phyloP scores from a whole-genome alignment of 164 flowering plant species.

The Hamamelis virginiana region DNA sequence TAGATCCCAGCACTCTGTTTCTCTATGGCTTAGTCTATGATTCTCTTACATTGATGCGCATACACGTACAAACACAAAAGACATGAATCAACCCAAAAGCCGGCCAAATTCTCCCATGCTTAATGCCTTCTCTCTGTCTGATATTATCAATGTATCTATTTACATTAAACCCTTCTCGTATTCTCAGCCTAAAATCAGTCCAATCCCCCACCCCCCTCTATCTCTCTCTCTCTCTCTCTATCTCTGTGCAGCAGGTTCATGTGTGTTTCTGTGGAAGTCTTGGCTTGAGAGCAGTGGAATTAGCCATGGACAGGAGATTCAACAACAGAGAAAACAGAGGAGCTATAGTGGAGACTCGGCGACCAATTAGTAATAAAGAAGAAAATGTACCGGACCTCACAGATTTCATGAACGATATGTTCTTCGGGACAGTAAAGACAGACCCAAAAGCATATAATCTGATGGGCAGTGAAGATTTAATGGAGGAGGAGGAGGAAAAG shows the following conservation, averaged over 20 bases:
- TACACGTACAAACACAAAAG: no score
- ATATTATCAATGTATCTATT: slow-evolving; percentile 11
- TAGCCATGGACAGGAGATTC: slow-evolving; percentile 37
- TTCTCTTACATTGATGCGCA: no score
- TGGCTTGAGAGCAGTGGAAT: background rate
- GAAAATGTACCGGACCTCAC: slow-evolving; percentile 52
- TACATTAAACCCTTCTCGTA: background rate
- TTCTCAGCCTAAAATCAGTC: background rate
- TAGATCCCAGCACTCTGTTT: no score
- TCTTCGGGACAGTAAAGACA: slow-evolving; percentile 38
- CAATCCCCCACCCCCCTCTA: no score
- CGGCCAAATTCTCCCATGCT: slow-evolving; percentile 12
- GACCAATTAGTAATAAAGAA: slow-evolving; percentile 7
- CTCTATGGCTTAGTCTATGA: no score
- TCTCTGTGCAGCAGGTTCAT: no score
- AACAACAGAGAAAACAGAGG: slow-evolving; percentile 29
- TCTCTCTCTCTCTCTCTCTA: background rate
- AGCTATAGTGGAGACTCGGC: slow-evolving; percentile 14
- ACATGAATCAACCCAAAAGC: background rate
- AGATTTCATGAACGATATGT: slow-evolving; percentile 72
- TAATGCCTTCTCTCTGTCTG: background rate
- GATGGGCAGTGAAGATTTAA: slow-evolving; percentile 17
- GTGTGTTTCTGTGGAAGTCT: no score
- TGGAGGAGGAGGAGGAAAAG: background rate
- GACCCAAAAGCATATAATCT: slow-evolving; percentile 34